phyloP scores from a whole-genome alignment of 164 flowering plant species.

The Berberis thunbergii region DNA sequence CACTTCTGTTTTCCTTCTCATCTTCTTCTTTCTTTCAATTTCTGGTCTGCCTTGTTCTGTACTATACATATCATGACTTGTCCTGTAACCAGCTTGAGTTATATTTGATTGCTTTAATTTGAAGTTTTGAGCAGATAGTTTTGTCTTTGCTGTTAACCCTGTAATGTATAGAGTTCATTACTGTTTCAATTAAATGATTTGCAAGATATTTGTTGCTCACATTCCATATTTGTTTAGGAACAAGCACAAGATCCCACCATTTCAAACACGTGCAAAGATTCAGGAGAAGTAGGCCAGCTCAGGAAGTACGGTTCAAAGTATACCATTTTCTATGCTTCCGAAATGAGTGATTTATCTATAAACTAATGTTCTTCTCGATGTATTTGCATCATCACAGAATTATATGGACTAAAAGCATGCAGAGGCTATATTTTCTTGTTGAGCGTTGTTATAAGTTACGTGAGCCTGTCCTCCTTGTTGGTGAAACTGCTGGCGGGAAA shows the following conservation, averaged over 20 bases:
- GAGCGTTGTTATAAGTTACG: slow-evolving; percentile 68
- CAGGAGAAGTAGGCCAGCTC: slow-evolving; percentile 16
- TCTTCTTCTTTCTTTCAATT: no score
- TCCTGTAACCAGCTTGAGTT: no score
- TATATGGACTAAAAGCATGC: slow-evolving; percentile 67
- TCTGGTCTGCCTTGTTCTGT: no score
- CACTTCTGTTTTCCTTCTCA: no score
- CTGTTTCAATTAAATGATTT: no score
- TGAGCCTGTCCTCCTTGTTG: slow-evolving; percentile 97
- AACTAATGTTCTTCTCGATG: not conserved
- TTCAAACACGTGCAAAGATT: slow-evolving; percentile 1
- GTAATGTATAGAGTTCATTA: no score
- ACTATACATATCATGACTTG: no score
- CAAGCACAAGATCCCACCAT: not conserved
- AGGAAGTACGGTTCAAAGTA: slow-evolving; percentile 31
- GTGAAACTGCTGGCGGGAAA: slow-evolving; percentile 99
- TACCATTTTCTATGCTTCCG: not conserved
- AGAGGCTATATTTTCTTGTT: slow-evolving; percentile 71
- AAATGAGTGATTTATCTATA: not conserved
- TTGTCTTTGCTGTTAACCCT: no score
- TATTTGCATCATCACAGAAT: slow-evolving; percentile 33
- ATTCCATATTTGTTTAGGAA: not conserved
- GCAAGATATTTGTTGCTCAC: no score
- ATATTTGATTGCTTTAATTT: no score
- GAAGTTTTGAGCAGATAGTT: no score